A percentile compares a stretch with the other conserved stretches of the same genome.
These are phyloP conservation scores for Coffea canephora DNA, from an alignment of 257 asterid species.

Conservation along the genomic window DNA sequence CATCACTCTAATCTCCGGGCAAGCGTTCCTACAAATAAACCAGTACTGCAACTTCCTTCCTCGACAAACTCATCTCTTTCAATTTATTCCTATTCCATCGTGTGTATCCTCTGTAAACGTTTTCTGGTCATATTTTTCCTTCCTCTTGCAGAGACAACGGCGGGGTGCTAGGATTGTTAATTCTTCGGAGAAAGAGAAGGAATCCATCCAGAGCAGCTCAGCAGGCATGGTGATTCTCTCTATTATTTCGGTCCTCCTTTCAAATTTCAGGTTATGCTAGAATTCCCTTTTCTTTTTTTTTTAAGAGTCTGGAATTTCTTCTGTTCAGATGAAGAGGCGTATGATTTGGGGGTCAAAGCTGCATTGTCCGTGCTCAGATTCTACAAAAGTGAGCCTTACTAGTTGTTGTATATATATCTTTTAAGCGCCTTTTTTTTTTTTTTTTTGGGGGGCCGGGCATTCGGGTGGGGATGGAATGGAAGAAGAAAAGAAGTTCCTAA, in stretches of 20 bases:
- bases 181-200: slow-evolving; percentile 40
- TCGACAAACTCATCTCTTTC: not conserved
- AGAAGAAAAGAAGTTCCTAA: not conserved
- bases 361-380: slow-evolving; percentile 71
- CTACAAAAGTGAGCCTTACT: slow-evolving; percentile 65
- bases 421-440: no score
- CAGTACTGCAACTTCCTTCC: not conserved
- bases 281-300: not conserved
- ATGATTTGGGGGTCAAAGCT: slow-evolving; percentile 65
- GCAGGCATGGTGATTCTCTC: slow-evolving; percentile 30
- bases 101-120: not conserved
- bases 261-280: not conserved
- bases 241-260: not conserved
- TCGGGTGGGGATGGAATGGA: no score
- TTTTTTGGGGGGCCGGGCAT: no score
- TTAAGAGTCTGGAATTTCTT: slow-evolving; percentile 8
- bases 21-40: slow-evolving; percentile 15
- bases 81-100: not conserved
- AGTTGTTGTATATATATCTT: not conserved
- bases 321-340: slow-evolving; percentile 55
- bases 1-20: slow-evolving; percentile 10
- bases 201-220: slow-evolving; percentile 26
- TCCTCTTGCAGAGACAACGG: slow-evolving; percentile 26
- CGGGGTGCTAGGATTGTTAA: slow-evolving; percentile 25
- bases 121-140: not conserved